These are phyloP conservation scores for Stropharia rugosoannulata DNA, from an alignment of 768 basidiomycete genomes.

Conservation along the genomic window DNA sequence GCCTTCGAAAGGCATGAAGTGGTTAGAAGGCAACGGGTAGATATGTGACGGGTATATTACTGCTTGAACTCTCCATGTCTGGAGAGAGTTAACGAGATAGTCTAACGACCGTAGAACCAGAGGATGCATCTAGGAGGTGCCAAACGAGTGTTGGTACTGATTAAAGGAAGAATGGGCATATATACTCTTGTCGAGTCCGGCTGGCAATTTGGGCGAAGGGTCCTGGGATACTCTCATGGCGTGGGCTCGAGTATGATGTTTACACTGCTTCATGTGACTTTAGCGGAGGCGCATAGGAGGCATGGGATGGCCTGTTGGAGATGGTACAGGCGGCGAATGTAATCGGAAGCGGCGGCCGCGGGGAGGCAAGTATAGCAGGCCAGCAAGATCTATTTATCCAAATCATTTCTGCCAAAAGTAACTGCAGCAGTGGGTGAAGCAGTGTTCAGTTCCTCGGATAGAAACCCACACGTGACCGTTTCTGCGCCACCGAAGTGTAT, in stretches of 20 bases:
- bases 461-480: too few relatives aligned
- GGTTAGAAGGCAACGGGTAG: neutral
- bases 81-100: too few relatives aligned
- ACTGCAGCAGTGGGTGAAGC: conserved; percentile 1
- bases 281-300: conserved; percentile 4
- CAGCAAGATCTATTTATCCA: conserved; percentile 18
- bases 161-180: conserved; percentile 7
- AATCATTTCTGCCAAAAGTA: conserved; percentile 15
- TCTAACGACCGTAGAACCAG: too few relatives aligned
- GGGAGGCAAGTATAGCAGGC: neutral
- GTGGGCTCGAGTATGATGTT: conserved; percentile 24
- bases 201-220: neutral
- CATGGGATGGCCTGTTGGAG: conserved; percentile 10
- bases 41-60: neutral
- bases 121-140: neutral
- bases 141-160: conserved; percentile 7
- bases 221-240: conserved; percentile 8
- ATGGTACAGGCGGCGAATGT: neutral
- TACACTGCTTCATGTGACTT: conserved; percentile 28
- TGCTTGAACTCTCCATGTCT: too few relatives aligned
- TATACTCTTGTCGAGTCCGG: neutral
- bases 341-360: neutral
- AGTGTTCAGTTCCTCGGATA: neutral
- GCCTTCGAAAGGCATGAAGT: neutral
- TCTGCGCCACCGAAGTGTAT: too few relatives aligned